Base-by-base conservation (phyloP, 208 protist species). In the Trypanosoma conorhini region DNA sequence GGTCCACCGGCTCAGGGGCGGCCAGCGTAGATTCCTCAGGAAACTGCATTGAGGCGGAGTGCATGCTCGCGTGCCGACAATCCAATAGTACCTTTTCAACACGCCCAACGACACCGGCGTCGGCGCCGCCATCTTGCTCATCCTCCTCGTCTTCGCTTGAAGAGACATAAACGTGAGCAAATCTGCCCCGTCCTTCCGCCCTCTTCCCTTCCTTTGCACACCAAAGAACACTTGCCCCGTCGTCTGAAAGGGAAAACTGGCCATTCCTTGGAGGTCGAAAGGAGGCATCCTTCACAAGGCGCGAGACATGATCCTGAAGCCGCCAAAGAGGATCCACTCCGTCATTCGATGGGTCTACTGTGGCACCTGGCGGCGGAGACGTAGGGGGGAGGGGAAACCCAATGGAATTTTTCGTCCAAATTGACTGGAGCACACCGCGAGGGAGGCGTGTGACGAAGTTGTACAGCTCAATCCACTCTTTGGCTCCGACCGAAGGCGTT, bases 121-220 rank as follows among this genome's bases (percentile, higher is more conserved):
- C 33, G 24, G 24, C 13, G 10, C 21, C 26, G 26, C 7, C 33
- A 50, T 50, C 33, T 48, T 59, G 21, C 31, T 58, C 21, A 42
- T 65, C 48, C 30, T 66, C 67, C 33, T 72, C 69, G 3, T 74
- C 69, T 62, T 74, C 69, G 55, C 61, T 67, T 30, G 69, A 74
- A 40, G 30, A 26, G 1, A 62, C 15, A 42, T 31, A 38, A 52
- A 66, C 31, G 28, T 67, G 61, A 15, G 52, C 4, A 55, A 74
- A 67, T 38, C 51, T 50, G 2, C 54, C 38, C 10, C 0, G 42
- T 40, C 62, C 55, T 52, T n/a, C 42, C 22, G 0, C n/a, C 13
- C n/a, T 57, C 21, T 22, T 44, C 10, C 24, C 61, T 28, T 48
- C 40, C 22, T 24, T 17, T 19, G 61, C 51, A 54, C 33, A 28